Evolutionary conservation across 495 filamentous ascomycete species (phyloP), one percentile per base, ranked within the genome.

Genomic region (Letharia columbiana): DNA sequence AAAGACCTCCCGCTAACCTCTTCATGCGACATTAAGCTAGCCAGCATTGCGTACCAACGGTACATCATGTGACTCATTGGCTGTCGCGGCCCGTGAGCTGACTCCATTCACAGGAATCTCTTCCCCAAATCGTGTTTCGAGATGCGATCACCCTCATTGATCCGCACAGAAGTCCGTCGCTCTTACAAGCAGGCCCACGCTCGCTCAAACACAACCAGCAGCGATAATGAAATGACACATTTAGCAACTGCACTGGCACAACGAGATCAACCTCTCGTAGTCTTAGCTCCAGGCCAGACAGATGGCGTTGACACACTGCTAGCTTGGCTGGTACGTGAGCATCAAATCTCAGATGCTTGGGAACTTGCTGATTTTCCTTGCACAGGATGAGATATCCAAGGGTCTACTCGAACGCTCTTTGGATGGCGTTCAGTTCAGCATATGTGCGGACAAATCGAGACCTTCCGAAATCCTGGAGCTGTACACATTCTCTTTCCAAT

Each of bases 401-500:
- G 81, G 77, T 6, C 66, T 83, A 9, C 66, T 73, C 52, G 71
- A 69, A 33, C 72, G 73, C 47, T 67, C 74, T 13, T 72, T 82
- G 3, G 76, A 77, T n/a, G 76, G 77, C 6, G 44, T 83, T 33
- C 78, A 81, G 67, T 68, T 83, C 50, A 77, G 78, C 33, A 75
- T 83, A 58, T 73, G 76, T 61, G 74, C 75, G 17, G 75, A 82
- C 61, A 75, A 73, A 37, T 63, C 72, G 8, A 63, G 71, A 0
- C 76, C 76, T 7, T 68, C 71, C 11, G 71, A 79, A 60, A 76
- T 82, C 17, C 40, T 83, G 33, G 82, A 84, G 66, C 71, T 73
- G 4, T 84, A 84, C 66, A 81, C 78, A 0, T 83, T 83, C 69
- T 78, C 76, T 10, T 80, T 84, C 68, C 77, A 74, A 28, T 84